Evolutionary conservation across 495 filamentous ascomycete genomes (phyloP).

Genomic region (Penicillium mononematosum): DNA sequence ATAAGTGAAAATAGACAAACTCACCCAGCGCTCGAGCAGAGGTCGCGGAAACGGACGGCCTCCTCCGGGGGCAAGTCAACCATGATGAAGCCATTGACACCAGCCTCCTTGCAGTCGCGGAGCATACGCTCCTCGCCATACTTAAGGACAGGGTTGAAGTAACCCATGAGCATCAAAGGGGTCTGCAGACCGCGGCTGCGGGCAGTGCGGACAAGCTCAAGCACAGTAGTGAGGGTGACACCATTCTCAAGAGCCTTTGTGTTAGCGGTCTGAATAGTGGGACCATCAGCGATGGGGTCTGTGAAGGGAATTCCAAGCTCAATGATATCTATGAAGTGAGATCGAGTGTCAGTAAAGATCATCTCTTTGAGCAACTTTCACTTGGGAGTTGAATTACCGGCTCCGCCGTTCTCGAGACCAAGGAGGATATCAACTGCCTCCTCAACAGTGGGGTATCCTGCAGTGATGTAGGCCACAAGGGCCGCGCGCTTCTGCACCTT

Average conservation of each 20-base stretch:
- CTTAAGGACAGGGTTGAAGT: constrained; percentile 92
- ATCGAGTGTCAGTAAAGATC: neutral
- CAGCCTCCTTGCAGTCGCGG: constrained; percentile 77
- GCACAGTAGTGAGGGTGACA: constrained; percentile 71
- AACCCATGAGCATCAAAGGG: constrained; percentile 94
- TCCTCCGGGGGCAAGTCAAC: constrained; percentile 97
- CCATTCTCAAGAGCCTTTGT: constrained; percentile 86
- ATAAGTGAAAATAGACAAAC: constrained; percentile 19
- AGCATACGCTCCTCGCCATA: constrained; percentile 92
- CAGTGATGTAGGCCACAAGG: constrained; percentile 93
- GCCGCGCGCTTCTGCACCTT: constrained; percentile 67
- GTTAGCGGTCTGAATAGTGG: constrained; percentile 90
- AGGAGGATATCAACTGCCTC: constrained; percentile 81
- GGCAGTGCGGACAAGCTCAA: constrained; percentile 77
- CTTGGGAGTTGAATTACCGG: constrained; percentile 57
- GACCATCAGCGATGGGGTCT: constrained; percentile 94
- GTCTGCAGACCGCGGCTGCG: constrained; percentile 70
- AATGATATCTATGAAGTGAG: constrained; percentile 7
- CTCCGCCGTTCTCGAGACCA: constrained; percentile 88
- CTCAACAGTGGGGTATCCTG: constrained; percentile 82
- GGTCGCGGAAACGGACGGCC: constrained; percentile 83
- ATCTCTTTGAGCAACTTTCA: constrained; percentile 5
- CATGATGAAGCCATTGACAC: constrained; percentile 96
- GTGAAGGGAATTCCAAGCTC: constrained; percentile 82
- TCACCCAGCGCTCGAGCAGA: constrained; percentile 73